These are phyloP conservation scores for Dimocarpus longan DNA, from an alignment of 345 rosid genomes.

Conservation along the genomic window DNA sequence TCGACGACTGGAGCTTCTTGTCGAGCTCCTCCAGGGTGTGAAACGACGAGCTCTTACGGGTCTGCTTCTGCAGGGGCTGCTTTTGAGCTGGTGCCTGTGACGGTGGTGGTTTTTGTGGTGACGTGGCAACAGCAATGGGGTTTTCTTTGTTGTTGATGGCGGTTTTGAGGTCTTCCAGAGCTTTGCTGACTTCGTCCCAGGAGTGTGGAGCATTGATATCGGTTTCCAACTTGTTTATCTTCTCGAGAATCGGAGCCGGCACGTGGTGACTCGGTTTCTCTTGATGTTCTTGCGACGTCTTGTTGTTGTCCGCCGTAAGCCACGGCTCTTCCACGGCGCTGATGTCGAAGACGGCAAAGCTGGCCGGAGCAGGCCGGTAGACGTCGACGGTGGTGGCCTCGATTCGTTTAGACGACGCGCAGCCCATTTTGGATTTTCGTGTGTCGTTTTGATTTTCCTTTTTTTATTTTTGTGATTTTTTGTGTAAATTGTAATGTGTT, in stretches of 20 bases:
- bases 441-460: neutral
- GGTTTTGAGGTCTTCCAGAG: constrained; percentile 70
- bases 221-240: constrained; percentile 50
- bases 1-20: constrained; percentile 39
- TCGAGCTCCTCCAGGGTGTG: constrained; percentile 90
- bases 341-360: constrained; percentile 81
- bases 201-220: constrained; percentile 63
- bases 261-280: constrained; percentile 38
- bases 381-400: constrained; percentile 60
- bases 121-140: constrained; percentile 13
- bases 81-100: constrained; percentile 17
- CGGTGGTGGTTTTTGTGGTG: neutral
- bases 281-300: constrained; percentile 29
- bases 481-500: neutral
- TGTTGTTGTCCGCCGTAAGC: constrained; percentile 36
- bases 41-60: constrained; percentile 58
- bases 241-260: constrained; percentile 54
- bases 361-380: constrained; percentile 75
- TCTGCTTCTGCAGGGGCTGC: constrained; percentile 10
- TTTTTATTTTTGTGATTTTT: no score
- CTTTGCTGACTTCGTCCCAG: constrained; percentile 93
- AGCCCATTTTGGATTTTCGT: constrained; percentile 54
- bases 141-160: constrained; percentile 2
- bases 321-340: constrained; percentile 87
- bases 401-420: constrained; percentile 64